Base-by-base conservation (phyloP, 2,329 filamentous ascomycete genomes). In the Hysterium pulicare region DNA sequence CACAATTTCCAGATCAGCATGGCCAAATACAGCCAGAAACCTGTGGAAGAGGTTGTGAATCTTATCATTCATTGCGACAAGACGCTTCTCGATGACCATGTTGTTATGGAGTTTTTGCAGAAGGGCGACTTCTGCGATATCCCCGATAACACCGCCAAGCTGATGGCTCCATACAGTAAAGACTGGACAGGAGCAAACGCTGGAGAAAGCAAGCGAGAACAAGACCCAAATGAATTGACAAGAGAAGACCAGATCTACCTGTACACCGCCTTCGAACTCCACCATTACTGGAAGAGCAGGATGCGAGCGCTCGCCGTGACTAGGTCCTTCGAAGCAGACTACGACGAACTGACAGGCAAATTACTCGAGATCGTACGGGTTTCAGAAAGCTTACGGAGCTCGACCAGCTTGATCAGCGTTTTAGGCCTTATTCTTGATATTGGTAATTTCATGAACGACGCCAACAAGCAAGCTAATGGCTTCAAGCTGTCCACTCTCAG, bases 381-480 rank as follows among this genome's bases (percentile, higher is more conserved):
- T 7, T 91, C 90, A 4, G 91, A 97, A 70, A 87, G 89, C 8
- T 73, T 98, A 41, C 82, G 91, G 36, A 90, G 95, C 62, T 96
- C 90, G 1, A 89, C 95, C 20, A 86, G 89, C 20, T 72, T 98
- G 57, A 95, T 97, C 84, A 96, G 95, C 53, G 90, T 98, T 35
- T 81, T 98, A 43, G 90, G 91, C 45, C 78, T 97, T 48, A 98
- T 98, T 68, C 75, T 98, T 57, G 91, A 96, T 67, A 95, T 98
- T 61, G 93, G 93, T 68, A 98, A 98, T 69, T 98, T 95, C 77
- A 98, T 98, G 93, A 98, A 98, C 74, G 93, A 97, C 64, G 86
- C 90, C 42, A 97, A 96, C 72, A 98, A 98, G 73, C 93, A 97
- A 71, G 93, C 93, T 3, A 87, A 86, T 44, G 93, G 93, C 49